These are phyloP conservation scores for Xeromyces bisporus DNA, from an alignment of 495 filamentous ascomycete species.

Conservation along the genomic window DNA sequence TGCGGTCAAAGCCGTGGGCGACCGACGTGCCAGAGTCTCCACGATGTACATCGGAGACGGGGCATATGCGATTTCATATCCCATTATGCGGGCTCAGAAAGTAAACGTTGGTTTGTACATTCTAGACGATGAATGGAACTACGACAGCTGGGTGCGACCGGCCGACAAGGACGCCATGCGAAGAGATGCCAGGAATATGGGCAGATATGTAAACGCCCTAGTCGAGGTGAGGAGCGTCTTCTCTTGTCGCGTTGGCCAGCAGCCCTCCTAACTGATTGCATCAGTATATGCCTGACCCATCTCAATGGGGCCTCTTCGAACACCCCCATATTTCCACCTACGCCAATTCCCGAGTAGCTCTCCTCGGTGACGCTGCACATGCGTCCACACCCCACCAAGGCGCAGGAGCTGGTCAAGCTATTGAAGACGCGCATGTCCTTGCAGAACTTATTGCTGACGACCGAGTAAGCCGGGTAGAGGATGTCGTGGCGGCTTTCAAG, in stretches of 20 bases:
- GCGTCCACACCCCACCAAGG: conserved; percentile 55
- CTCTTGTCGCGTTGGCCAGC: too few species aligned
- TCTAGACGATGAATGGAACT: conserved; percentile 27
- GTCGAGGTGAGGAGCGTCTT: conserved; percentile 30
- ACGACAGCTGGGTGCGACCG: conserved; percentile 39
- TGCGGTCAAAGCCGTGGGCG: conserved; percentile 34
- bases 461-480: conserved; percentile 6
- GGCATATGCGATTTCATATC: conserved; percentile 45
- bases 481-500: conserved; percentile 32
- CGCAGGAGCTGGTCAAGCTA: conserved; percentile 48
- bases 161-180: conserved; percentile 39
- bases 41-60: conserved; percentile 41
- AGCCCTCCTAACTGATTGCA: conserved; percentile 4
- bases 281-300: conserved; percentile 27
- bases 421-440: conserved; percentile 50
- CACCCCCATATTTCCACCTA: conserved; percentile 39
- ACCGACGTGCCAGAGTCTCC: conserved; percentile 31
- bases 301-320: conserved; percentile 49
- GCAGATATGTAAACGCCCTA: conserved; percentile 26
- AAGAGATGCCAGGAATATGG: conserved; percentile 37
- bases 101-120: conserved; percentile 43
- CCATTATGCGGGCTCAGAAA: conserved; percentile 43
- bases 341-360: conserved; percentile 33
- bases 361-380: conserved; percentile 56
- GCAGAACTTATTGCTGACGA: conserved; percentile 34